A percentile compares a stretch with the other conserved stretches of the same genome.
phyloP scores from a whole-genome alignment of 1,139 yeast species.

The Hyphopichia buzzinii region DNA sequence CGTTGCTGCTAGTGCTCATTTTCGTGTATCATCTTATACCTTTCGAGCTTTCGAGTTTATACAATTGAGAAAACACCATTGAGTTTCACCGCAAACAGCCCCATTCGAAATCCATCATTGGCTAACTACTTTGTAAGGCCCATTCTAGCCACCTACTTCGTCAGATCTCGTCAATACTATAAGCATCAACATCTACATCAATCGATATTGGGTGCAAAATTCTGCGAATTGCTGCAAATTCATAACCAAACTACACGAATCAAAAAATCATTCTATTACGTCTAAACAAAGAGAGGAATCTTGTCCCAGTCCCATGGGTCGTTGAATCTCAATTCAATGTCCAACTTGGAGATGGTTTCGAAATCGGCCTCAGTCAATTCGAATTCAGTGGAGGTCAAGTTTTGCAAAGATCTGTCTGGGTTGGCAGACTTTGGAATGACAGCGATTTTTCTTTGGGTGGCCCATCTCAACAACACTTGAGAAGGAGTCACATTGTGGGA shows the following conservation, averaged over 20 bases:
- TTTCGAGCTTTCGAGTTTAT: too few relatives aligned
- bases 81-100: too few relatives aligned
- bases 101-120: too few relatives aligned
- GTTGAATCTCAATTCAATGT: constrained; percentile 74
- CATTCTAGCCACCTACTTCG: too few relatives aligned
- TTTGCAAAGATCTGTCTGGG: constrained; percentile 56
- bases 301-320: constrained; percentile 80
- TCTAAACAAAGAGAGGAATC: constrained; percentile 46
- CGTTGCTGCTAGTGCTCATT: too few relatives aligned
- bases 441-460: constrained; percentile 69
- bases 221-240: neutral
- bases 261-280: neutral
- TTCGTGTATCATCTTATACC: too few relatives aligned
- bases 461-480: constrained; percentile 76
- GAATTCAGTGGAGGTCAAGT: constrained; percentile 55
- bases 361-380: constrained; percentile 56
- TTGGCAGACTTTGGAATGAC: constrained; percentile 75
- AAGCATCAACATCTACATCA: neutral
- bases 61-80: too few relatives aligned
- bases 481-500: constrained; percentile 54
- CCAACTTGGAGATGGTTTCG: constrained; percentile 51
- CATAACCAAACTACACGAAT: neutral
- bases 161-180: too few relatives aligned
- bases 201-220: neutral
- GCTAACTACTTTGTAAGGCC: too few relatives aligned